Evolutionary conservation across 768 basidiomycete species (phyloP), one percentile per base, ranked within the genome.

Genomic region (Serendipita sp.): DNA sequence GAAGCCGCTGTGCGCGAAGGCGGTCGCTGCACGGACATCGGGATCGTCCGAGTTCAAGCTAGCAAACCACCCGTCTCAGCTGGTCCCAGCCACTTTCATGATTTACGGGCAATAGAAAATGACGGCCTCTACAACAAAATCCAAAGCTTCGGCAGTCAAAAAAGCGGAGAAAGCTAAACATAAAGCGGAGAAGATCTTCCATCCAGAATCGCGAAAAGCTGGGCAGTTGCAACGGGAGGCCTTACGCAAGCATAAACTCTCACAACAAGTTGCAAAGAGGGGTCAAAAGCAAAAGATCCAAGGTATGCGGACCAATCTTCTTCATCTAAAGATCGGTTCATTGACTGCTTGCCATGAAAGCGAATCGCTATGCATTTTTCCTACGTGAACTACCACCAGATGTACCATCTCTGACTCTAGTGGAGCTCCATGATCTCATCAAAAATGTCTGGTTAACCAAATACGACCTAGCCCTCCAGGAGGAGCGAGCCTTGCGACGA

Each of bases 151-250:
- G 20, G 45, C 45, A 11, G 22, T 58, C 31, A 58, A 58, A 58
- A 58, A 24, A 24, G 22, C 53, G n/a, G 53, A n/a, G 31, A 58
- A 58, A 31, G 2, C 1, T 1, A 63, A 69, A 2, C 70, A 69
- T 33, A 87, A 83, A 71, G 87, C 82, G 73, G 87, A 88, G 69
- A 91, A 91, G 68, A 67, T 90, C 9, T 86, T 85, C 65, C 90
- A 92, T 70, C 90, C 90, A 3, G 77, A 84, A 51, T 92, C 90
- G 22, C 79, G 90, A 65, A 92, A 91, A 74, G 90, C 90, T 2
- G 82, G 78, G 13, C 88, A 90, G 69, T 76, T 90, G 14, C 75
- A 79, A 16, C 81, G 88, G 22, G 77, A 80, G 62, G 80, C 83
- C 24, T 71, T 87, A 42, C 79, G 90, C 65, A 88, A 87, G 67